phyloP scores from a whole-genome alignment of 2,329 filamentous ascomycete genomes.

The Botrytis squamosa region DNA sequence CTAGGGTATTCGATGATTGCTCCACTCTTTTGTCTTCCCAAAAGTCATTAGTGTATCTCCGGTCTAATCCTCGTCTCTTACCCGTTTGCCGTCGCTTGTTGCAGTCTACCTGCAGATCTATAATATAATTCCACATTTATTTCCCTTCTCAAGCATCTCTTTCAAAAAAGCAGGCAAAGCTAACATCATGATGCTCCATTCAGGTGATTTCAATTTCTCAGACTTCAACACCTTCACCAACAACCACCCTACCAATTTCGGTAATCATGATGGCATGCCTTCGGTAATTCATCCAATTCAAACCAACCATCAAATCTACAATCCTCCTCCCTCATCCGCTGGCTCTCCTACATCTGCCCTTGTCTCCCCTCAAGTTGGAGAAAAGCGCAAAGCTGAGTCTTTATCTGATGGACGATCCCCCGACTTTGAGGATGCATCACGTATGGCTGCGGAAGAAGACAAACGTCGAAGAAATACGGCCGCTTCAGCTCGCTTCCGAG shows the following conservation, averaged over 20 bases:
- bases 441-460: slow-evolving; percentile 79
- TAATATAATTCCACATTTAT: slow-evolving; percentile 18
- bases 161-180: slow-evolving; percentile 30
- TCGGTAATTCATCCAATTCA: slow-evolving; percentile 27
- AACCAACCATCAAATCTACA: slow-evolving; percentile 26
- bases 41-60: slow-evolving; percentile 14
- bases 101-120: slow-evolving; percentile 14
- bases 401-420: slow-evolving; percentile 40
- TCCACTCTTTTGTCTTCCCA: slow-evolving; percentile 13
- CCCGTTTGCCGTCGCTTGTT: slow-evolving; percentile 13
- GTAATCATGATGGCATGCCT: slow-evolving; percentile 22
- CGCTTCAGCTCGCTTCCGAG: slow-evolving; percentile 81
- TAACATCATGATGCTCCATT: slow-evolving; percentile 32
- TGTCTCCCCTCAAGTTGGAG: slow-evolving; percentile 32
- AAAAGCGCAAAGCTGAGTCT: slow-evolving; percentile 38
- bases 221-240: slow-evolving; percentile 35
- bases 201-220: slow-evolving; percentile 38
- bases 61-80: slow-evolving; percentile 14
- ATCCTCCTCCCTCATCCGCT: slow-evolving; percentile 27
- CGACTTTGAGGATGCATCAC: slow-evolving; percentile 67
- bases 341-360: slow-evolving; percentile 32
- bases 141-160: slow-evolving; percentile 12
- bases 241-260: slow-evolving; percentile 26
- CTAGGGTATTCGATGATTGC: background rate
- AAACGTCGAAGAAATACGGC: slow-evolving; percentile 88